Evolutionary conservation across 2,329 filamentous ascomycete species (phyloP), one percentile per base, ranked within the genome.

Genomic region (Penicillium fuscoglaucum): DNA sequence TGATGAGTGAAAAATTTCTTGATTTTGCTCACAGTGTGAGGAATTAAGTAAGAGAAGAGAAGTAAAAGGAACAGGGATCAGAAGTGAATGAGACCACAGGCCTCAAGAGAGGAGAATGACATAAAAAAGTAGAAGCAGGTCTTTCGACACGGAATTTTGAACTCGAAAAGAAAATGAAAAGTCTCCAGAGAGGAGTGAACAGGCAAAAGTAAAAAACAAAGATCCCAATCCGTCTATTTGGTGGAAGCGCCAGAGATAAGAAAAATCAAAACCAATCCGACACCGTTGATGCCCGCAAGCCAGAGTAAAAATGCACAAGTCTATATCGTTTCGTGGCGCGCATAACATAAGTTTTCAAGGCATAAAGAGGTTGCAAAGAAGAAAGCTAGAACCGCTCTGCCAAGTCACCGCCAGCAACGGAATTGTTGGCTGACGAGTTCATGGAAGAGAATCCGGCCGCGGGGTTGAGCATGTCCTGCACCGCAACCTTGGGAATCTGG

Each of bases 401-500:
- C 57, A 90, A 77, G 70, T 90, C 87, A 54, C 84, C 85, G 39
- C 90, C 90, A 26, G 90, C 87, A 60, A 95, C 80, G 66, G 91
- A 96, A 70, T 88, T 91, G 46, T 84, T 86, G 43, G 89, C 84
- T 45, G 90, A 95, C 58, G 89, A 93, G 65, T 87, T 87, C 54
- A 90, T 90, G 61, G 90, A 93, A 49, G 84, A 82, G 71, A 87
- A 87, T 61, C 86, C 90, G 49, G 84, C 85, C 26, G 78, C 77
- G 1, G 86, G 82, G 61, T 88, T 88, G 59, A 96, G 80, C 56
- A 97, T 83, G 68, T 97, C 93, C 68, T 93, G 90, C 6, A 96
- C 88, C 2, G 90, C 90, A 44, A 96, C 89, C 75, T 95, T 95
- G 55, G 91, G 91, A 3, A 93, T 85, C 76, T 93, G 90, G 6